Base-by-base conservation (phyloP, 2,329 filamentous ascomycete species). In the Hypoxylon sp. region DNA sequence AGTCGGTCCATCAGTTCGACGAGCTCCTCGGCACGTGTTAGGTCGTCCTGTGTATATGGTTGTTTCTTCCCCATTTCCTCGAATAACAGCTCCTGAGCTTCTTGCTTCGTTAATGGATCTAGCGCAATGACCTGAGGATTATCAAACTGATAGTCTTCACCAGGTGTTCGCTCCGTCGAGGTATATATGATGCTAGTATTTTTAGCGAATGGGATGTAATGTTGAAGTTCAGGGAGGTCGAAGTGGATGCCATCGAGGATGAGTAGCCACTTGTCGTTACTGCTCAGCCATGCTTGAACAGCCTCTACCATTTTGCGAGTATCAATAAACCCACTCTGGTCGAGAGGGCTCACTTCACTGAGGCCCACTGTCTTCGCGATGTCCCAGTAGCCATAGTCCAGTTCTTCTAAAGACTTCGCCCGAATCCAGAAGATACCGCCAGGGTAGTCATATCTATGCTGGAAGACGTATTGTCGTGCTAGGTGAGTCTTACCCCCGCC, bases 351-450 rank as follows among this genome's bases (percentile, higher is more conserved):
- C 8, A 79, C 78, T 42, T 84, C 84, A 22, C 82, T 82, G 22
- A 89, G 75, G 0, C 83, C 84, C 14, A 85, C 85, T 13, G 85
- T 85, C 74, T 86, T 86, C 1, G 88, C 89, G 68, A 92, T 90
- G 54, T 89, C 86, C 86, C 88, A 90, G 75, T 87, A 92, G 33
- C 88, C 88, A 53, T 88, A 86, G 58, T 86, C 85, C 35, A 89
- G 82, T 55, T 90, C 88, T 58, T 87, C 81, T 2, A 82, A 76
- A 0, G 86, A 88, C 70, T 89, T 90, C 7, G 89, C 88, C 54
- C 89, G 85, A 14, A 92, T 84, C 91, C 91, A 93, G 77, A 91
- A 93, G 48, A 92, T 84, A 1, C 91, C 91, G 1, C 89, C 90
- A 0, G 87, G 85, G 72, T 90, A 92, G 66, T 87, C 81, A 3